A percentile compares a stretch with the other conserved stretches of the same genome.
phyloP scores from a whole-genome alignment of 345 rosid species.

The Camelina neglecta region DNA sequence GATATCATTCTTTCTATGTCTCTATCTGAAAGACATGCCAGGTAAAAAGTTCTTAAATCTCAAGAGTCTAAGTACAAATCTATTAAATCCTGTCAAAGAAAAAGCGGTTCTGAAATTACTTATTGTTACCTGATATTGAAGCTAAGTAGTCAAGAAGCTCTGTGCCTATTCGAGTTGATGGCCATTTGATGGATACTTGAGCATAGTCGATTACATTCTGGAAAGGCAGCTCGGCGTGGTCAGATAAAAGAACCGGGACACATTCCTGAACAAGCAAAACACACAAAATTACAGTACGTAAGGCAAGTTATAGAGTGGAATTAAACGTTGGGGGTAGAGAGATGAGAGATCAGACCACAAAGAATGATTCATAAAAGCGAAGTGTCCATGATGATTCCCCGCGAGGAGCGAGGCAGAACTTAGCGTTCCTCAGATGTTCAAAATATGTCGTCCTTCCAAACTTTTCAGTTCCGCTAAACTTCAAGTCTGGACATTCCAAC shows the following conservation, averaged over 20 bases:
- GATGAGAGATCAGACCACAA: constrained; percentile 68
- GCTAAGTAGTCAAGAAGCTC: constrained; percentile 83
- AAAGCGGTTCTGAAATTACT: not conserved
- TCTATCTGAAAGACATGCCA: constrained; percentile 52
- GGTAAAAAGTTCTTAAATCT: not conserved
- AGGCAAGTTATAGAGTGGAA: not conserved
- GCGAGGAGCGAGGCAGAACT: constrained; percentile 96
- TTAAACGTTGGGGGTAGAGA: not conserved
- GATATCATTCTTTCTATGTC: constrained; percentile 71
- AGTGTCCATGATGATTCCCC: constrained; percentile 99
- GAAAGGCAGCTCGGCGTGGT: constrained; percentile 86
- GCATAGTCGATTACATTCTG: constrained; percentile 88
- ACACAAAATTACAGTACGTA: not conserved
- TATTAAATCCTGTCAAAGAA: constrained; percentile 2
- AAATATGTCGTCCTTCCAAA: constrained; percentile 82
- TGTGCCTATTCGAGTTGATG: constrained; percentile 74
- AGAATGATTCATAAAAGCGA: constrained; percentile 90
- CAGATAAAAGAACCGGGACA: constrained; percentile 91
- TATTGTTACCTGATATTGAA: constrained; percentile 66
- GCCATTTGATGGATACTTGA: constrained; percentile 92
- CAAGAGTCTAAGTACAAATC: constrained; percentile 4
- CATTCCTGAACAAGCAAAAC: constrained; percentile 70
- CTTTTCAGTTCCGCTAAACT: constrained; percentile 87
- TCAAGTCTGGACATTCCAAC: constrained; percentile 95
- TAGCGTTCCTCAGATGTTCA: constrained; percentile 86